phyloP scores from a whole-genome alignment of 2,329 filamentous ascomycete species.

The Tolypocladium amazonense region DNA sequence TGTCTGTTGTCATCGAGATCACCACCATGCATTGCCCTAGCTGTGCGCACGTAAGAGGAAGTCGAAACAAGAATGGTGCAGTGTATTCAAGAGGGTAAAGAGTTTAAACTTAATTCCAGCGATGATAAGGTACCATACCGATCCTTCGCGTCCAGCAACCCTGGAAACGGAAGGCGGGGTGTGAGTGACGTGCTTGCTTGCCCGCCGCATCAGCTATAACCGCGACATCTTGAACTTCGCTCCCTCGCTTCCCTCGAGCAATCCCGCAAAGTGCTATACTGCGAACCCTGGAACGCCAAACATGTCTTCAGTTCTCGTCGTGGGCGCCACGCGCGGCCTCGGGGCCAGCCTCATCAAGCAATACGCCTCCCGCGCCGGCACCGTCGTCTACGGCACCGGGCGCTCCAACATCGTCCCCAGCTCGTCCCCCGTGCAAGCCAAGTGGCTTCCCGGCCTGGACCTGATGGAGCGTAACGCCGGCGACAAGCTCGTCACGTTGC shows the following conservation, averaged over 20 bases:
- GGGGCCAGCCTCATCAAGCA: constrained; percentile 49
- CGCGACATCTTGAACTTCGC: neutral
- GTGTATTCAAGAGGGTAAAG: too few relatives aligned
- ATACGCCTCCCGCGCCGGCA: constrained; percentile 38
- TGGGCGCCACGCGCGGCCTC: constrained; percentile 59
- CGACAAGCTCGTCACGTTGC: constrained; percentile 31
- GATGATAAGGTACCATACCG: neutral
- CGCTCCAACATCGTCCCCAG: constrained; percentile 34
- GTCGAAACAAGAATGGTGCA: too few relatives aligned
- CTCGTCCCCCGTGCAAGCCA: constrained; percentile 29
- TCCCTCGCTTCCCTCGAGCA: neutral
- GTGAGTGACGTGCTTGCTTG: neutral
- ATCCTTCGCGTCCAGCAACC: neutral
- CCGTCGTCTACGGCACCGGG: constrained; percentile 49
- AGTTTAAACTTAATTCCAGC: neutral
- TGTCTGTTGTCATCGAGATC: too few relatives aligned
- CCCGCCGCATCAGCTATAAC: neutral
- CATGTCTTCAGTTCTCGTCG: constrained; percentile 45
- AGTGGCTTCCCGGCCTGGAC: constrained; percentile 51
- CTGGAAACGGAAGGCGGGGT: neutral
- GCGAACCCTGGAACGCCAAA: neutral
- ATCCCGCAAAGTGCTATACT: neutral
- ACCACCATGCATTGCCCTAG: too few relatives aligned
- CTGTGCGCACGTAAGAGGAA: too few relatives aligned
- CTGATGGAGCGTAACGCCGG: constrained; percentile 37